phyloP scores from a whole-genome alignment of 176 grass and related monocot species.

The Eremochloa ophiuroides region DNA sequence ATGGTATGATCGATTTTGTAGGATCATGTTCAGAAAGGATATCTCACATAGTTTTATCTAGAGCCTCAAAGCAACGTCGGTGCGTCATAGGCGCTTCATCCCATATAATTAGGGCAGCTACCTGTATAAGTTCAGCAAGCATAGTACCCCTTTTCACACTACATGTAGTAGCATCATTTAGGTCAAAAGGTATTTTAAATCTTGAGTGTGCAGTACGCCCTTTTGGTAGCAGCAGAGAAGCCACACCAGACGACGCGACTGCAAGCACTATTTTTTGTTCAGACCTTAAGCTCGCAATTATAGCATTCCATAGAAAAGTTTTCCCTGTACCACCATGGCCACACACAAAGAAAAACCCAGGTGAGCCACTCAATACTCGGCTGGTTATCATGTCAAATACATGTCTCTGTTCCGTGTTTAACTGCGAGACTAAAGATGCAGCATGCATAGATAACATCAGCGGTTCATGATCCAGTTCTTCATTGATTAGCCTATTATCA shows the following conservation, averaged over 20 bases:
- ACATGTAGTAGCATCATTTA: not conserved
- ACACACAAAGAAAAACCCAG: conserved; percentile 8
- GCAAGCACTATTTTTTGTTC: not conserved
- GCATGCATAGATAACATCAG: not conserved
- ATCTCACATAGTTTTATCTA: not conserved
- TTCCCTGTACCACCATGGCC: conserved; percentile 10
- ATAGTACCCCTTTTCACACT: not conserved
- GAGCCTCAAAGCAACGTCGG: not conserved
- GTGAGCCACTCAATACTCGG: not conserved
- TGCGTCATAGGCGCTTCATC: conserved; percentile 17
- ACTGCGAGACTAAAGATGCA: not conserved
- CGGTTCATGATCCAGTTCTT: not conserved
- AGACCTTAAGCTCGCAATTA: not conserved
- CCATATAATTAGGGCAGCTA: not conserved
- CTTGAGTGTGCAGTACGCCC: not conserved
- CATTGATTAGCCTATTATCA: not conserved
- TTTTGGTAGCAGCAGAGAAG: not conserved
- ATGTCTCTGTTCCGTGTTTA: not conserved
- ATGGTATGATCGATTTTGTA: not conserved
- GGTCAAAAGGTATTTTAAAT: not conserved
- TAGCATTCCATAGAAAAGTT: conserved; percentile 12
- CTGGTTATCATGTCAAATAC: not conserved
- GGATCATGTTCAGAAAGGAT: not conserved
- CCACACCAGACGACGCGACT: not conserved
- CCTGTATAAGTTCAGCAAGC: not conserved